Percentiles rank a stretch among this genome's conserved stretches.
Conservation (phyloP, 768 basidiomycete genomes). For the Glaciozyma martinii region DNA sequence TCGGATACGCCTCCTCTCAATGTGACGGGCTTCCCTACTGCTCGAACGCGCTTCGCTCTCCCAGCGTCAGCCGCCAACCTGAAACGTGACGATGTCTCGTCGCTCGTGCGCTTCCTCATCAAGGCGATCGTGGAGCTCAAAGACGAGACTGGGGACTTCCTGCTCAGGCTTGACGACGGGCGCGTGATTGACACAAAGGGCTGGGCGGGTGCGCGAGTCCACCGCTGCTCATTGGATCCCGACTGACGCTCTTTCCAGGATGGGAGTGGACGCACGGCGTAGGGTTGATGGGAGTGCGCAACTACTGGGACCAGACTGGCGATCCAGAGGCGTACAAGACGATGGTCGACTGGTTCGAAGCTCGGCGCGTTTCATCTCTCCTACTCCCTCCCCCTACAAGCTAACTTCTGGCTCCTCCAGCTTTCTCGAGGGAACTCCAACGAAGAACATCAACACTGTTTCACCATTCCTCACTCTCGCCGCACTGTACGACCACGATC, state of each 20-base stretch:
- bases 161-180: slow-evolving; percentile 48
- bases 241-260: not conserved
- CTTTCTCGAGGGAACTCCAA: not conserved
- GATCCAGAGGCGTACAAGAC: not conserved
- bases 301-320: not conserved
- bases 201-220: slow-evolving; percentile 25
- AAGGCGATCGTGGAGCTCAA: slow-evolving; percentile 49
- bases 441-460: slow-evolving; percentile 54
- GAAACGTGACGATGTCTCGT: slow-evolving; percentile 35
- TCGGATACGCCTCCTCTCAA: not conserved
- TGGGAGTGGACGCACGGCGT: not conserved
- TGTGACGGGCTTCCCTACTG: not conserved
- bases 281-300: not conserved
- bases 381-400: too few species aligned
- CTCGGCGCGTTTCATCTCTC: not conserved
- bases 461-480: slow-evolving; percentile 48
- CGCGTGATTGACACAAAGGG: slow-evolving; percentile 50
- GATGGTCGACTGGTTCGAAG: not conserved
- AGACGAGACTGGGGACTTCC: slow-evolving; percentile 50
- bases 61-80: slow-evolving; percentile 40
- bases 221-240: not conserved
- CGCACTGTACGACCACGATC: slow-evolving; percentile 43
- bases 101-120: slow-evolving; percentile 42
- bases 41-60: slow-evolving; percentile 30
- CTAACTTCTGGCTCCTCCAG: not conserved